phyloP scores from a whole-genome alignment of 1,284 basidiomycete species.

The Mixia osmundae region DNA sequence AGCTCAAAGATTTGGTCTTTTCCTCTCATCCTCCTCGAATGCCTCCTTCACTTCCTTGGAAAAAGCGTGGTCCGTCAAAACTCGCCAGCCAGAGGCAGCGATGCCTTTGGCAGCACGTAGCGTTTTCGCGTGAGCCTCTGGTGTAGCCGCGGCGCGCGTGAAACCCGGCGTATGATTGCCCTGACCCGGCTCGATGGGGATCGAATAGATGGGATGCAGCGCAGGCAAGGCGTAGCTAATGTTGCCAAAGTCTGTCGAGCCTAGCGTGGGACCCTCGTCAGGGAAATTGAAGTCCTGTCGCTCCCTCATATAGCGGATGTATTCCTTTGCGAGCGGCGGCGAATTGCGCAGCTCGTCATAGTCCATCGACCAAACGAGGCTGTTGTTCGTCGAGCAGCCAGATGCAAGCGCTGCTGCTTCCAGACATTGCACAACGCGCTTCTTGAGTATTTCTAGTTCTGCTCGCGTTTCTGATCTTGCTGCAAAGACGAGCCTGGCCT shows the following conservation, averaged over 20 bases:
- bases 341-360: conserved; percentile 16
- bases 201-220: conserved; percentile 21
- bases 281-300: conserved; percentile 13
- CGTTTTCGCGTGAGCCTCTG: conserved; percentile 37
- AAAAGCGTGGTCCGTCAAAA: conserved; percentile 36
- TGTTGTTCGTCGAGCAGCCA: conserved; percentile 33
- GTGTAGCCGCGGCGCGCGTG: conserved; percentile 33
- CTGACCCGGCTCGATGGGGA: conserved; percentile 18
- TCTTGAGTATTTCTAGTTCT: conserved; percentile 16
- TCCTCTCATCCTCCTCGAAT: conserved; percentile 8
- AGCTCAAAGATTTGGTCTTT: no score
- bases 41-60: conserved; percentile 28
- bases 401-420: conserved; percentile 43
- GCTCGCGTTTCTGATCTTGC: conserved; percentile 7
- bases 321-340: conserved; percentile 13
- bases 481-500: conserved; percentile 6
- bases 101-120: conserved; percentile 36
- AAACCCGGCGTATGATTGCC: conserved; percentile 29
- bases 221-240: conserved; percentile 18
- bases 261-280: conserved; percentile 8
- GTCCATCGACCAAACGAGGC: conserved; percentile 14
- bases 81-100: conserved; percentile 34
- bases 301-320: conserved; percentile 15
- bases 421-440: conserved; percentile 19
- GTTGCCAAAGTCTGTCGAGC: conserved; percentile 22